phyloP scores from a whole-genome alignment of 768 basidiomycete species.

The Leccinum uliginosum region DNA sequence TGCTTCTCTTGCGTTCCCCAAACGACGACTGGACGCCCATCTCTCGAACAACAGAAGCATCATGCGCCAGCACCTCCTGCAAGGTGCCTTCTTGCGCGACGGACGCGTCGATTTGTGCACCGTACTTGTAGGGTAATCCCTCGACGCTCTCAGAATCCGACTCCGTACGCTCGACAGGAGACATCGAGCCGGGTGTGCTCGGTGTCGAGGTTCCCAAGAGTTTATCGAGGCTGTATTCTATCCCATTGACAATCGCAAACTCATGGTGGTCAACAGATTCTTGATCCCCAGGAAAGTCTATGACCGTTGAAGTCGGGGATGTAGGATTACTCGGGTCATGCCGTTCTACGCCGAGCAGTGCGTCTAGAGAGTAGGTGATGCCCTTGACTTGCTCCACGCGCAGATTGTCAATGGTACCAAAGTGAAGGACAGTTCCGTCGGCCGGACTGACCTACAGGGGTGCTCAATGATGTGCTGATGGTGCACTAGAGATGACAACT shows the following conservation, averaged over 20 bases:
- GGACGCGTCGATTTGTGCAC: slow-evolving; percentile 70
- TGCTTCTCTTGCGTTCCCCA: slow-evolving; percentile 30
- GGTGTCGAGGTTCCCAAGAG: slow-evolving; percentile 62
- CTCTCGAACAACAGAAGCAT: slow-evolving; percentile 66
- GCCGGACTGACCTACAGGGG: slow-evolving; percentile 80
- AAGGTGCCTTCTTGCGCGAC: slow-evolving; percentile 53
- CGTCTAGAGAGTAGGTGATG: slow-evolving; percentile 93
- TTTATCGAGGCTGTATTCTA: slow-evolving; percentile 89
- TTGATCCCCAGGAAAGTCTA: slow-evolving; percentile 40
- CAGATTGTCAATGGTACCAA: slow-evolving; percentile 74
- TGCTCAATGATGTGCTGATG: neutral
- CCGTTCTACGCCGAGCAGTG: slow-evolving; percentile 76
- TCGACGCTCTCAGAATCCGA: slow-evolving; percentile 24
- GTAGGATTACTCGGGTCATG: slow-evolving; percentile 38
- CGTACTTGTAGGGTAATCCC: slow-evolving; percentile 50
- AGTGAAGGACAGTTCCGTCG: slow-evolving; percentile 89
- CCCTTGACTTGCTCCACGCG: slow-evolving; percentile 97
- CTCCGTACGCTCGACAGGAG: slow-evolving; percentile 20
- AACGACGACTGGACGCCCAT: slow-evolving; percentile 54
- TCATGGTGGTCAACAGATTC: slow-evolving; percentile 79
- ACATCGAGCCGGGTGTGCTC: slow-evolving; percentile 37
- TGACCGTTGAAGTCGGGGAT: slow-evolving; percentile 37
- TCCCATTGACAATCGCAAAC: slow-evolving; percentile 96
- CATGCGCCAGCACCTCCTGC: slow-evolving; percentile 58
- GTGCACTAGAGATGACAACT: slow-evolving; percentile 15